Evolutionary conservation across 2,329 filamentous ascomycete genomes (phyloP), one percentile per base, ranked within the genome.

Genomic region (Knufia fluminis): DNA sequence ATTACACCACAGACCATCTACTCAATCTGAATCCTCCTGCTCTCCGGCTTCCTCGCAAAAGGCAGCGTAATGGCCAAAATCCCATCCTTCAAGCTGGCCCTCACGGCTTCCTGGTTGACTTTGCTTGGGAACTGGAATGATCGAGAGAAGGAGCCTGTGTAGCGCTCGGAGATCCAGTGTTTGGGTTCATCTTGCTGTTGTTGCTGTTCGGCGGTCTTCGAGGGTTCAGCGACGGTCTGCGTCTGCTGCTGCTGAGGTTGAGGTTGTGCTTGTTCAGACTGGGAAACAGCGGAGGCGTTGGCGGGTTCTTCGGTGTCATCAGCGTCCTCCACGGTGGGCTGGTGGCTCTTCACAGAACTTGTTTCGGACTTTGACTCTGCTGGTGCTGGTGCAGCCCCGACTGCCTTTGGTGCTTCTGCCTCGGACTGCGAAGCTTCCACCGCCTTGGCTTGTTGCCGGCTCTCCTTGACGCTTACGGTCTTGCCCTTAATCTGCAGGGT

Each of bases 81-180:
- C 9, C 79, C 79, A 58, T 82, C 73, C 68, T 77, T 80, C 63
- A 82, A 61, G 47, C 66, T 75, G 17, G 79, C 79, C 65, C 74
- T 78, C 57, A 82, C 78, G n/a, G 64, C 68, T 26, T 82, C 77
- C 60, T 80, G 77, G 55, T 80, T 71, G 45, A 82, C 73, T 28
- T 72, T 67, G 2, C 66, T 65, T 1, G 79, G 77, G 69, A 82
- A 82, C 51, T 65, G 69, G 64, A 82, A 82, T 42, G 68, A 71
- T 58, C 79, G 73, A 52, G 75, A 71, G 66, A 82, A 82, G 48
- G 76, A 72, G 55, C 79, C 79, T 10, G 79, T 68, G 1, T 71
- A 72, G 57, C 79, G 76, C 64, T 82, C 79, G 47, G 68, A 72
- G 48, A 79, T 71, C 79, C 78, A 82, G 67, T 75, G 81, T 55